These are phyloP conservation scores for Picea abies DNA, from an alignment of 83 land plant genomes.

Conservation along the genomic window DNA sequence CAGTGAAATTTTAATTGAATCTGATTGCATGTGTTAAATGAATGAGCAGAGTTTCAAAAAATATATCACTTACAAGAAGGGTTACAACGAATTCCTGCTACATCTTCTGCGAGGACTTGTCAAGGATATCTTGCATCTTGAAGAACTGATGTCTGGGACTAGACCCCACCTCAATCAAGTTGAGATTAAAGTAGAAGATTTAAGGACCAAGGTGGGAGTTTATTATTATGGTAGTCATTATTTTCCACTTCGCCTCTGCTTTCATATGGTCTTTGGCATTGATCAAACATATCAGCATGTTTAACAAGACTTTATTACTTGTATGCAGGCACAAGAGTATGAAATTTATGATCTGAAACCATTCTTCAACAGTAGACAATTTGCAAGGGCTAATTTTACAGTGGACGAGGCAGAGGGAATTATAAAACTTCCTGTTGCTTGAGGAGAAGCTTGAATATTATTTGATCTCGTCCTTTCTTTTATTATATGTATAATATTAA, in stretches of 20 bases:
- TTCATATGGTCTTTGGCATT: background rate
- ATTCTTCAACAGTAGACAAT: constrained; percentile 73
- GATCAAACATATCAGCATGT: background rate
- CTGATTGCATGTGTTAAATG: background rate
- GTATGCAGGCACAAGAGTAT: constrained; percentile 84
- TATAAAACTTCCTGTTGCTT: constrained; percentile 58
- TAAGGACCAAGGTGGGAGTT: constrained; percentile 67
- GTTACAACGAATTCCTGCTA: constrained; percentile 82
- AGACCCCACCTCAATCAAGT: constrained; percentile 49
- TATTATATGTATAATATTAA: too few relatives aligned
- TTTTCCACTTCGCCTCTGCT: background rate
- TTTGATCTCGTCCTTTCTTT: too few relatives aligned
- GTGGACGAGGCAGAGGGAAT: constrained; percentile 64
- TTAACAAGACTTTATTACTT: background rate
- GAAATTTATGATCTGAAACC: constrained; percentile 81
- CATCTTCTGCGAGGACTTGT: constrained; percentile 84
- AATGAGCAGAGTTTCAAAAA: constrained; percentile 79
- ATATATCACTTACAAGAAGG: constrained; percentile 94
- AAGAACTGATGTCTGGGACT: constrained; percentile 72
- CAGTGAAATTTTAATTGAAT: background rate
- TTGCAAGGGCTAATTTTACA: constrained; percentile 63
- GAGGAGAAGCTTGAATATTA: constrained; percentile 9
- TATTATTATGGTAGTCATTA: background rate
- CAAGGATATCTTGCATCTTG: constrained; percentile 83
- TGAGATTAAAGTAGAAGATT: constrained; percentile 73